Conservation (phyloP, 441 rosid genomes). For the Erodium moschatum region DNA sequence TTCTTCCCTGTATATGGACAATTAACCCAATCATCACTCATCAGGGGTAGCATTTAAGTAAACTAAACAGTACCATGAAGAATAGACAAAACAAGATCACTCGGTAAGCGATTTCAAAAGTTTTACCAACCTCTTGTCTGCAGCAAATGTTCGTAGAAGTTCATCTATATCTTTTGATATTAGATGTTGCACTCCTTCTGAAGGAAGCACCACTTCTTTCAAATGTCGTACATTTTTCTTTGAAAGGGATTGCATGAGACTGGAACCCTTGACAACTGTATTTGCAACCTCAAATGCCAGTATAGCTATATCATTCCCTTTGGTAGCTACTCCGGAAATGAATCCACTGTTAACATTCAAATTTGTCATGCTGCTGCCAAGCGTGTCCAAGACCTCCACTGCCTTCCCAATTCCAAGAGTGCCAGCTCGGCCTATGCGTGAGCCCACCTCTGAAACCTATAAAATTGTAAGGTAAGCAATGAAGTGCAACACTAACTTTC, state of each 20-base stretch:
- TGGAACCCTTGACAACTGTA: conserved; percentile 86
- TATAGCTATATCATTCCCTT: conserved; percentile 77
- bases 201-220: conserved; percentile 77
- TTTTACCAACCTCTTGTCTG: conserved; percentile 70
- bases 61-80: not conserved
- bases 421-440: conserved; percentile 79
- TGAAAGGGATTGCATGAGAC: conserved; percentile 86
- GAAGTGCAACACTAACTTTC: conserved; percentile 10
- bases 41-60: conserved; percentile 3
- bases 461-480: conserved; percentile 8
- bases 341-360: conserved; percentile 62
- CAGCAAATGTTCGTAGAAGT: conserved; percentile 62
- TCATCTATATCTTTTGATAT: conserved; percentile 87
- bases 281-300: conserved; percentile 96
- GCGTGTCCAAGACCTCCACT: conserved; percentile 81
- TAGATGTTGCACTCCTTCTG: conserved; percentile 77
- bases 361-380: conserved; percentile 93
- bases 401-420: conserved; percentile 84
- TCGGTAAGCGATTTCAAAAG: not conserved
- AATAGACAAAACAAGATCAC: conserved; percentile 10
- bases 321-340: conserved; percentile 63
- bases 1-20: conserved; percentile 57
- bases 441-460: conserved; percentile 90
- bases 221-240: conserved; percentile 54
- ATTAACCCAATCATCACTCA: not conserved